Evolutionary conservation across 2,329 filamentous ascomycete species (phyloP).

Genomic region (Scedosporium aurantiacum): DNA sequence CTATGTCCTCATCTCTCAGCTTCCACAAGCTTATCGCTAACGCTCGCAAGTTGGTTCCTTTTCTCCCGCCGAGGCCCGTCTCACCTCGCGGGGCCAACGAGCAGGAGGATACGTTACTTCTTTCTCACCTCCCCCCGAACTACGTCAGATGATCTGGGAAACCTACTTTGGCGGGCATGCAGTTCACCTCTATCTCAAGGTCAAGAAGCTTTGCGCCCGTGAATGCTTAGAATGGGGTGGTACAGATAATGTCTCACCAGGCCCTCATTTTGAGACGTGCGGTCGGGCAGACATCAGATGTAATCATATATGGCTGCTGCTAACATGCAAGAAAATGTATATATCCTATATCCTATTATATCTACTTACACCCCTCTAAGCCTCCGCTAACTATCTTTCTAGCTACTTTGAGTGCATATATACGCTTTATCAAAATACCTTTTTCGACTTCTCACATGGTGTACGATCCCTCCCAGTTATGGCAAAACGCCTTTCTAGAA

Average conservation of each 20-base stretch:
- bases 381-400: constrained; percentile 6
- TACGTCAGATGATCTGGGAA: constrained; percentile 12
- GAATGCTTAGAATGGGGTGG: constrained; percentile 7
- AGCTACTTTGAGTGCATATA: constrained; percentile 12
- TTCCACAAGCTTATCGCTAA: constrained; percentile 7
- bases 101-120: constrained; percentile 10
- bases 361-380: constrained; percentile 4
- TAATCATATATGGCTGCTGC: constrained; percentile 8
- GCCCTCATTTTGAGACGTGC: neutral
- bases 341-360: constrained; percentile 6
- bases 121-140: constrained; percentile 10
- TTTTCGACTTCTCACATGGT: constrained; percentile 10
- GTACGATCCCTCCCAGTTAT: too few species aligned
- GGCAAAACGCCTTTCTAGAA: constrained; percentile 5
- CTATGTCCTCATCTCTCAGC: constrained; percentile 7
- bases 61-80: constrained; percentile 11
- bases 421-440: constrained; percentile 10
- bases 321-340: constrained; percentile 11
- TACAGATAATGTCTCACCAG: neutral
- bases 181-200: constrained; percentile 7
- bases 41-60: constrained; percentile 10
- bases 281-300: constrained; percentile 2
- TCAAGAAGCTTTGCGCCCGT: constrained; percentile 6
- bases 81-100: constrained; percentile 9
- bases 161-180: constrained; percentile 9